Conservation (phyloP, 768 basidiomycete species). For the Myochromella boudieri region DNA sequence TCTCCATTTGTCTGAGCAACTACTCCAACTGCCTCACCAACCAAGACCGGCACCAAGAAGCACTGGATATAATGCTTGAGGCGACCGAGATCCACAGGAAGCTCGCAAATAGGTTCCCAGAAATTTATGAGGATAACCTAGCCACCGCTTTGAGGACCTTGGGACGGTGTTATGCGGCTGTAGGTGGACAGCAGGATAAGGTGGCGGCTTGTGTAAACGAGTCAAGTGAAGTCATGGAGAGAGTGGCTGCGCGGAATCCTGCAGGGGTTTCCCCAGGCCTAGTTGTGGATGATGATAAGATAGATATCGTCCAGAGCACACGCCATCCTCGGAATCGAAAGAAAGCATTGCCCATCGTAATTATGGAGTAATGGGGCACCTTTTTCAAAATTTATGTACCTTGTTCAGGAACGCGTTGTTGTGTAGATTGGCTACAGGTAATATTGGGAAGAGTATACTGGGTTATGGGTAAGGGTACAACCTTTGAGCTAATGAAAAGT, state of each 20-base stretch:
- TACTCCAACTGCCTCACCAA: conserved; percentile 3
- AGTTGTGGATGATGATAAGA: conserved; percentile 1
- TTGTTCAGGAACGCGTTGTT: too few relatives aligned
- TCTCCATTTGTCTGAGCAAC: neutral
- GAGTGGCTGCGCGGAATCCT: neutral
- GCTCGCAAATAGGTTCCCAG: neutral
- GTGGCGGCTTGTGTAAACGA: too few relatives aligned
- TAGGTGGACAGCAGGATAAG: neutral
- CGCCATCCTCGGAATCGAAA: conserved; percentile 6
- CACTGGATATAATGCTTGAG: neutral
- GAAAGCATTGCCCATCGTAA: too few relatives aligned
- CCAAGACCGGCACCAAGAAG: conserved; percentile 1
- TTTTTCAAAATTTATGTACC: too few relatives aligned
- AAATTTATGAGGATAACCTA: conserved; percentile 4
- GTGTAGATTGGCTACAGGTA: too few relatives aligned
- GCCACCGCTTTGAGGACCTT: conserved; percentile 1
- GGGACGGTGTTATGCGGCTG: neutral
- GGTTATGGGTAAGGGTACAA: too few relatives aligned
- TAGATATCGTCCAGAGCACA: conserved; percentile 4
- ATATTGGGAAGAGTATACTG: too few relatives aligned
- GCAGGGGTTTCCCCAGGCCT: neutral
- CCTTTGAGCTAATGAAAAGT: too few relatives aligned
- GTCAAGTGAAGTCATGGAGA: too few relatives aligned
- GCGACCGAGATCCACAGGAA: conserved; percentile 3
- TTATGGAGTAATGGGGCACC: too few relatives aligned